Evolutionary conservation across 768 basidiomycete genomes (phyloP).

Genomic region (Psilocybe subaeruginosa): DNA sequence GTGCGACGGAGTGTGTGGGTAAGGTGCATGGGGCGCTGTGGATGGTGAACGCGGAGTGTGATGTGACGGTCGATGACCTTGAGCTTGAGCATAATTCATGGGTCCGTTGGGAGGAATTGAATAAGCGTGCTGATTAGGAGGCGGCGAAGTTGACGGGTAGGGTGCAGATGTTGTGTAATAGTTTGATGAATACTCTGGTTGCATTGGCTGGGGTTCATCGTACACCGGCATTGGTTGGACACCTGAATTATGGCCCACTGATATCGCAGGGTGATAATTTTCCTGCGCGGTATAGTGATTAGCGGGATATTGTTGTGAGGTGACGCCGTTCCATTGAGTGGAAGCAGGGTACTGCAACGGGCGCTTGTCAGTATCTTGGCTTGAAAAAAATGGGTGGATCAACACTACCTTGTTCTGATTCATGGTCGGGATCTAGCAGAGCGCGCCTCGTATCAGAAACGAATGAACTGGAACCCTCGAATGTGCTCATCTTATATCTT

Average conservation of each 20-base stretch:
- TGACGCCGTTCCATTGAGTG: conserved; percentile 35
- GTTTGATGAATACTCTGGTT: conserved; percentile 22
- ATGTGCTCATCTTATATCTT: conserved; percentile 26
- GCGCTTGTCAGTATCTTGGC: conserved; percentile 20
- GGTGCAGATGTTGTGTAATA: conserved; percentile 26
- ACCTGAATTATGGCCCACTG: conserved; percentile 20
- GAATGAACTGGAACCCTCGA: conserved; percentile 17
- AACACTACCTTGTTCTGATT: conserved; percentile 27
- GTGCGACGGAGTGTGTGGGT: conserved; percentile 35
- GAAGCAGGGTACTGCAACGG: conserved; percentile 33
- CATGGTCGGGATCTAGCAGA: conserved; percentile 16
- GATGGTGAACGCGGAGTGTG: conserved; percentile 34
- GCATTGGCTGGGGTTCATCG: conserved; percentile 18
- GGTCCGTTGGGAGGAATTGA: conserved; percentile 22
- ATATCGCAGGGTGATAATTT: conserved; percentile 24
- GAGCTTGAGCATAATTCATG: conserved; percentile 23
- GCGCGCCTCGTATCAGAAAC: conserved; percentile 10
- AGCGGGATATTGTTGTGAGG: conserved; percentile 33
- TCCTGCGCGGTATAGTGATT: conserved; percentile 27
- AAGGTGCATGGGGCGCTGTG: conserved; percentile 33
- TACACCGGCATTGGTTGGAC: conserved; percentile 22
- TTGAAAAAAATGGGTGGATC: background rate
- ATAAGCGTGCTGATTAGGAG: conserved; percentile 26
- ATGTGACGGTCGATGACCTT: conserved; percentile 22
- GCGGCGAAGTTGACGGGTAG: conserved; percentile 25